Base-by-base conservation (phyloP, 2,329 filamentous ascomycete species). In the Trichoderma cornu-damae region DNA sequence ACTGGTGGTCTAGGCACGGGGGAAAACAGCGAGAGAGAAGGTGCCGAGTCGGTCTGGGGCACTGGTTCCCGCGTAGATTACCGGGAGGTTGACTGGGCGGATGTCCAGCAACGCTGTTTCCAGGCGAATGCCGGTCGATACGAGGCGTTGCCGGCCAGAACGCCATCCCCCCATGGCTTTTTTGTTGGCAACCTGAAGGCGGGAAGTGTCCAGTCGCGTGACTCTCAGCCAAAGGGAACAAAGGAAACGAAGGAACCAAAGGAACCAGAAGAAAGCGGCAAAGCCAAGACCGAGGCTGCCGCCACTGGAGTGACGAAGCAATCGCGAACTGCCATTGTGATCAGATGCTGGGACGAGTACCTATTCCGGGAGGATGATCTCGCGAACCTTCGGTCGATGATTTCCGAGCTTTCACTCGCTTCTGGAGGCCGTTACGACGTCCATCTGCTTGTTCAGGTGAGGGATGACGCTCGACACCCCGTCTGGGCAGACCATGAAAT, bases 401-500 rank as follows among this genome's bases (percentile, higher is more conserved):
- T 96, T 66, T 83, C 86, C 20, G 92, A 96, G 70, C 77, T 96
- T 9, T 82, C 86, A 1, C 76, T 96, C 57, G 86, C 88, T 51
- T 92, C 90, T 4, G 90, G 90, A 22, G 90, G 88, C 32, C 88
- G 93, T 64, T 96, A 96, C 70, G 88, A 94, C 63, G 83, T 96
- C 3, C 89, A 95, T 67, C 80, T 96, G 18, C 80, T 96, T 2
- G 84, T 96, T 7, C 90, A 96, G 70, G 86, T 95, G 65, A 91
- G 89, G 72, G 79, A 87, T 61, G 88, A 95, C 66, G 81, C 83
- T 56, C 80, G 77, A 60, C 76, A 91, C 61, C 88, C 89, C 7
- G 84, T 96, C 65, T 94, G 88, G 86, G 87, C 88, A 1, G 87
- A 90, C 63, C 77, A 85, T 52, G 82, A 84, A 46, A 79, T 78